A percentile compares a stretch with the other conserved stretches of the same genome.
Conservation (phyloP, 306 rosid species). For the Lithocarpus polystachyus region DNA sequence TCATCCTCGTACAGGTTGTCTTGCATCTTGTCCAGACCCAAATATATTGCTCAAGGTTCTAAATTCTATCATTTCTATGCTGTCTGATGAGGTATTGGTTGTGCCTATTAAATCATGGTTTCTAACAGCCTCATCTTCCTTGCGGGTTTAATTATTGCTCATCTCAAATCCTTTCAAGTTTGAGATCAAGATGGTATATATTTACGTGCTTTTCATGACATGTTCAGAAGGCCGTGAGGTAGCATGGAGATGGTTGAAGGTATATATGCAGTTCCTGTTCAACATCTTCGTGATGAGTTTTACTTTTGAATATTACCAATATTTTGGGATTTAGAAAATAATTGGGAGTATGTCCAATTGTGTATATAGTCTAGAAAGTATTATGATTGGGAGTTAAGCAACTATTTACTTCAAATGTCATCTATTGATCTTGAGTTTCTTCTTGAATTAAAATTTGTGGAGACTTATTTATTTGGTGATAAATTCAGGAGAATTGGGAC, state of each 20-base stretch:
- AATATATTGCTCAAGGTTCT: conserved; percentile 44
- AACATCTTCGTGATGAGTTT: not conserved
- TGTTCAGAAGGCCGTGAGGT: conserved; percentile 31
- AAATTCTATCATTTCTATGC: conserved; percentile 22
- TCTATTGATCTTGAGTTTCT: not conserved
- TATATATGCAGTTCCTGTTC: not conserved
- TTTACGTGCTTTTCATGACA: conserved; percentile 26
- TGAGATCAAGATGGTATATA: conserved; percentile 41
- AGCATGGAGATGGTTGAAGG: conserved; percentile 67
- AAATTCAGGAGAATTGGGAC: conserved; percentile 68
- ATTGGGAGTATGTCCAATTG: not conserved
- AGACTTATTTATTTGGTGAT: conserved; percentile 7
- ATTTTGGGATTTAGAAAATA: conserved; percentile 2
- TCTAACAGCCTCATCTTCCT: conserved; percentile 6
- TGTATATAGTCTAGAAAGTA: not conserved
- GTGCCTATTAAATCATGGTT: not conserved
- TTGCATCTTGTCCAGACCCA: conserved; percentile 56
- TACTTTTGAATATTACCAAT: not conserved
- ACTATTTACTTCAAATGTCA: not conserved
- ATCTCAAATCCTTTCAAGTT: conserved; percentile 30
- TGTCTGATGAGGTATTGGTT: conserved; percentile 43
- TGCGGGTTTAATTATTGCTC: conserved; percentile 6
- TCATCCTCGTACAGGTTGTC: conserved; percentile 32
- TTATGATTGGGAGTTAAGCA: not conserved
- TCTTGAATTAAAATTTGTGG: not conserved